Evolutionary conservation across 805 yeast species (phyloP).

Genomic region (Torulaspora quercuum): DNA sequence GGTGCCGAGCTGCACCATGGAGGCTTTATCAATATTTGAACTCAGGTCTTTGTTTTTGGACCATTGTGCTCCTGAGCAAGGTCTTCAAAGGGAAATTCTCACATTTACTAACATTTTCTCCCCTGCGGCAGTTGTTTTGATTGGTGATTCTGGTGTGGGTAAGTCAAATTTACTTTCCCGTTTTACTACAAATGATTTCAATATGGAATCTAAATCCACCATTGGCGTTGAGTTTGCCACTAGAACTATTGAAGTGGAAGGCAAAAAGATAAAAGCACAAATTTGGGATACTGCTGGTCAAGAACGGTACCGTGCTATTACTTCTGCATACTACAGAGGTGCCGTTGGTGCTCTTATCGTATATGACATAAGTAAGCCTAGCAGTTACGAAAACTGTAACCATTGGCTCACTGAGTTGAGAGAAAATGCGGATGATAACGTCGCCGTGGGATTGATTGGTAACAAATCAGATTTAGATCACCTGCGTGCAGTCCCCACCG

Average conservation of each 20-base stretch:
- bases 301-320: slow-evolving; percentile 96
- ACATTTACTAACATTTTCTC: slow-evolving; percentile 13
- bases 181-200: slow-evolving; percentile 93
- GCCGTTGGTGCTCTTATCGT: slow-evolving; percentile 97
- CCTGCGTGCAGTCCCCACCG: slow-evolving; percentile 94
- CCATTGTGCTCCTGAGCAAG: too few relatives aligned
- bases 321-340: slow-evolving; percentile 95
- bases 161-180: slow-evolving; percentile 90
- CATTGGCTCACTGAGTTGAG: slow-evolving; percentile 89
- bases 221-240: slow-evolving; percentile 99
- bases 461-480: slow-evolving; percentile 89
- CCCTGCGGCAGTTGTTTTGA: slow-evolving; percentile 68
- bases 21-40: too few relatives aligned
- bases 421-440: slow-evolving; percentile 91
- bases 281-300: slow-evolving; percentile 99
- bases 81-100: too few relatives aligned
- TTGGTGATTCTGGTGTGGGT: slow-evolving; percentile 97
- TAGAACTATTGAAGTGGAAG: slow-evolving; percentile 83
- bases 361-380: slow-evolving; percentile 90
- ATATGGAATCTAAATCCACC: slow-evolving; percentile 88
- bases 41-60: too few relatives aligned
- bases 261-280: slow-evolving; percentile 81
- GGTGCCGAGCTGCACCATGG: too few relatives aligned
- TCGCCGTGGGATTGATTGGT: slow-evolving; percentile 90
- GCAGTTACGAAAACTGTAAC: slow-evolving; percentile 77